Conservation (phyloP, 2,329 filamentous ascomycete genomes). For the Tolypocladium pustulatum region DNA sequence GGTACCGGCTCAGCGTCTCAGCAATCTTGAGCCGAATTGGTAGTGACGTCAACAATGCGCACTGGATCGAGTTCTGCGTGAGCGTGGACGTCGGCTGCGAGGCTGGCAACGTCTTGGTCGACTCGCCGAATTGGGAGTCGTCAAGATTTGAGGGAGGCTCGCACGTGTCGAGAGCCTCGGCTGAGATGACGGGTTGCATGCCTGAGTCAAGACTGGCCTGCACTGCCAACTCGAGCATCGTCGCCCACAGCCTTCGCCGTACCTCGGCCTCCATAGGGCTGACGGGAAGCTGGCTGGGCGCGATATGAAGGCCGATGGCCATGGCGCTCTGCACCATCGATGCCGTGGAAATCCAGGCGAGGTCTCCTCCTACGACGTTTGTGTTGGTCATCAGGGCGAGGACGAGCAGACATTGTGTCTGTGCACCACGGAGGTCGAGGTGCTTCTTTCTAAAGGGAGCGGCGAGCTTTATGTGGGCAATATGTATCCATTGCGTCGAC, state of each 20-base stretch:
- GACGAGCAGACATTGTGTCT: not conserved
- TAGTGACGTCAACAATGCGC: not conserved
- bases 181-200: not conserved
- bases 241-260: not conserved
- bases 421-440: not conserved
- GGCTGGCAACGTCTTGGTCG: not conserved
- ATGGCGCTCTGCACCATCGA: not conserved
- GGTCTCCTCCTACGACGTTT: not conserved
- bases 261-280: not conserved
- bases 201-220: not conserved
- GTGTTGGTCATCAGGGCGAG: not conserved
- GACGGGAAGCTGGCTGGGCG: not conserved
- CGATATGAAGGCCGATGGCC: not conserved
- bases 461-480: not conserved
- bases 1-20: not conserved
- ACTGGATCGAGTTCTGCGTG: not conserved
- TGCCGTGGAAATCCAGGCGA: not conserved
- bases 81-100: not conserved
- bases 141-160: not conserved
- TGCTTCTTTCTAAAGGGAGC: not conserved
- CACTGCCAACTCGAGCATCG: not conserved
- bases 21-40: not conserved
- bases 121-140: not conserved
- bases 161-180: not conserved
- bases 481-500: not conserved